phyloP scores from a whole-genome alignment of 2,329 filamentous ascomycete species.

The Rutstroemia sp. region DNA sequence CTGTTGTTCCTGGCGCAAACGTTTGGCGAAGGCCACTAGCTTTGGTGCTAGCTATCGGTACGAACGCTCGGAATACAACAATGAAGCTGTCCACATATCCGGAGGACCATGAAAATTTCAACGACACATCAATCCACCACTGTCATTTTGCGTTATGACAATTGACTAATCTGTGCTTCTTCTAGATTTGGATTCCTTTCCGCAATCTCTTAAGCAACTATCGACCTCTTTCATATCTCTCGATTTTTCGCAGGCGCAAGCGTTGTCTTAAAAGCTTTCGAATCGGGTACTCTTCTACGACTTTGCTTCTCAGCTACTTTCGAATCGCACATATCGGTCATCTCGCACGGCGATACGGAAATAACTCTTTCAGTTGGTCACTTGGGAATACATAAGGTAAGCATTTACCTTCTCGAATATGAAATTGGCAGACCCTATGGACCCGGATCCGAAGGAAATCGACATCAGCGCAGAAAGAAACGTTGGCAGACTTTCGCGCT shows the following conservation, averaged over 20 bases:
- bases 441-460: not conserved
- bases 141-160: not conserved
- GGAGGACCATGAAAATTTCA: not conserved
- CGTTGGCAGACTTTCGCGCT: not conserved
- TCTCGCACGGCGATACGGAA: slow-evolving; percentile 21
- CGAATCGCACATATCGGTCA: slow-evolving; percentile 19
- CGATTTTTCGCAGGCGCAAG: slow-evolving; percentile 27
- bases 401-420: slow-evolving; percentile 11
- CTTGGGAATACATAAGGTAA: slow-evolving; percentile 23
- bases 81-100: slow-evolving; percentile 7
- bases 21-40: slow-evolving; percentile 15
- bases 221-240: slow-evolving; percentile 22
- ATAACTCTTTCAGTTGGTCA: slow-evolving; percentile 21
- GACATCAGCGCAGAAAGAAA: not conserved
- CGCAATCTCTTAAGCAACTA: slow-evolving; percentile 25
- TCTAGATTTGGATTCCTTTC: slow-evolving; percentile 27
- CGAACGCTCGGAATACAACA: slow-evolving; percentile 23
- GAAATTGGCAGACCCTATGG: slow-evolving; percentile 18
- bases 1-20: slow-evolving; percentile 25
- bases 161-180: slow-evolving; percentile 22
- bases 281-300: slow-evolving; percentile 17
- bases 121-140: not conserved
- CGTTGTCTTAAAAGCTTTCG: slow-evolving; percentile 21
- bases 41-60: slow-evolving; percentile 21
- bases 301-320: slow-evolving; percentile 19